phyloP scores from a whole-genome alignment of 495 filamentous ascomycete species.

The Gamarada debralockiae region DNA sequence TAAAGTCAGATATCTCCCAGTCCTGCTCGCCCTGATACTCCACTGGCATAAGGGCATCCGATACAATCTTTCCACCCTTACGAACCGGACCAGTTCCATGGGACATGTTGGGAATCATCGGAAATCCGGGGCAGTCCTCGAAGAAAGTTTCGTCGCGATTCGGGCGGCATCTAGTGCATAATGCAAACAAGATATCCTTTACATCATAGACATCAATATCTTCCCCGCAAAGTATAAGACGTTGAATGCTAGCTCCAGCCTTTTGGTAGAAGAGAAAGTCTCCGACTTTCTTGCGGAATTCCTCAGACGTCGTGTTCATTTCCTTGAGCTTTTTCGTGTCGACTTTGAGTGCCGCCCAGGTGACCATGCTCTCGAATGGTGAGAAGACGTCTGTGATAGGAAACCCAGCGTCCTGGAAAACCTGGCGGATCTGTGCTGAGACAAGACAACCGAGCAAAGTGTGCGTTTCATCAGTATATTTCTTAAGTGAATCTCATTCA shows the following conservation, averaged over 20 bases:
- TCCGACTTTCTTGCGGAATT: conserved; percentile 29
- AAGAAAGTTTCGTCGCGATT: conserved; percentile 34
- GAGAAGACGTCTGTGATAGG: conserved; percentile 35
- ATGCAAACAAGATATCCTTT: conserved; percentile 39
- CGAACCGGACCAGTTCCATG: conserved; percentile 23
- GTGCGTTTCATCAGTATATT: conserved; percentile 38
- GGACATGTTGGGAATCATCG: conserved; percentile 37
- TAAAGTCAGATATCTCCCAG: conserved; percentile 34
- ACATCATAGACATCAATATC: conserved; percentile 32
- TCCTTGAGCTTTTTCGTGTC: conserved; percentile 30
- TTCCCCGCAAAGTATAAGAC: conserved; percentile 34
- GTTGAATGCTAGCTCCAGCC: conserved; percentile 35
- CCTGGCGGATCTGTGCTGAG: conserved; percentile 35
- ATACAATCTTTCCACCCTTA: conserved; percentile 37
- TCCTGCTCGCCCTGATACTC: conserved; percentile 33
- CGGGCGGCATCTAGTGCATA: conserved; percentile 37
- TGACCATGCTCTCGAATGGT: conserved; percentile 38
- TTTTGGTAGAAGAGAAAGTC: conserved; percentile 36
- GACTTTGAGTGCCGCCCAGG: conserved; percentile 36
- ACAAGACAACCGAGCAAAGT: conserved; percentile 27
- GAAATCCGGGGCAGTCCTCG: conserved; percentile 36
- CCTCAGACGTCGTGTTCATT: conserved; percentile 29
- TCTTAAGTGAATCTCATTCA: conserved; percentile 42
- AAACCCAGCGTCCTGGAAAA: conserved; percentile 32
- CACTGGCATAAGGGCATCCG: conserved; percentile 32